phyloP scores from a whole-genome alignment of 345 rosid species.

The Lepidium sativum region DNA sequence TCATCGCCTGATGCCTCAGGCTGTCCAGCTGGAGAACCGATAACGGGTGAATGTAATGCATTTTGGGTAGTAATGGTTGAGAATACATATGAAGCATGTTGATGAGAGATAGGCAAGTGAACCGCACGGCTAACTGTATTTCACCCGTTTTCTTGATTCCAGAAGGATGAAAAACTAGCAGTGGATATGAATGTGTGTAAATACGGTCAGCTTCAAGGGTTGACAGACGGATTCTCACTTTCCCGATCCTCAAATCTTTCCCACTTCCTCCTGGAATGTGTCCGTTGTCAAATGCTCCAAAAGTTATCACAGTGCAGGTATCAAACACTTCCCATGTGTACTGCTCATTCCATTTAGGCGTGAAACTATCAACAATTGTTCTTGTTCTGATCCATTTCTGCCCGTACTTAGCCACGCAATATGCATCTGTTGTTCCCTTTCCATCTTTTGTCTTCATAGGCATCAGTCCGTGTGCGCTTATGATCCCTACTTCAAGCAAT shows the following conservation, averaged over 20 bases:
- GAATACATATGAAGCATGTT: slow-evolving; percentile 67
- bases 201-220: slow-evolving; percentile 65
- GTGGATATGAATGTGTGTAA: slow-evolving; percentile 75
- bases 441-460: slow-evolving; percentile 72
- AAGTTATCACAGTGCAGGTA: slow-evolving; percentile 69
- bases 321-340: slow-evolving; percentile 90
- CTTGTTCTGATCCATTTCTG: slow-evolving; percentile 87
- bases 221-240: slow-evolving; percentile 68
- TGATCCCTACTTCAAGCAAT: slow-evolving; percentile 75
- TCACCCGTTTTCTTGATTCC: slow-evolving; percentile 79
- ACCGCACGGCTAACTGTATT: slow-evolving; percentile 64
- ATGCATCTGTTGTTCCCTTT: slow-evolving; percentile 59
- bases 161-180: slow-evolving; percentile 71
- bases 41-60: slow-evolving; percentile 83
- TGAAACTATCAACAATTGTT: slow-evolving; percentile 57
- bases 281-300: slow-evolving; percentile 80
- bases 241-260: slow-evolving; percentile 69
- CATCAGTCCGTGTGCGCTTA: slow-evolving; percentile 68
- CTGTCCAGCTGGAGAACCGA: slow-evolving; percentile 77
- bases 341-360: slow-evolving; percentile 85
- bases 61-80: slow-evolving; percentile 73
- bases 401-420: slow-evolving; percentile 79
- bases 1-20: slow-evolving; percentile 73
- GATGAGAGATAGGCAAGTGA: slow-evolving; percentile 67
- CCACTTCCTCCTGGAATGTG: slow-evolving; percentile 63